Conservation (phyloP, 2,329 filamentous ascomycete genomes). For the Arachnomyces sp. region DNA sequence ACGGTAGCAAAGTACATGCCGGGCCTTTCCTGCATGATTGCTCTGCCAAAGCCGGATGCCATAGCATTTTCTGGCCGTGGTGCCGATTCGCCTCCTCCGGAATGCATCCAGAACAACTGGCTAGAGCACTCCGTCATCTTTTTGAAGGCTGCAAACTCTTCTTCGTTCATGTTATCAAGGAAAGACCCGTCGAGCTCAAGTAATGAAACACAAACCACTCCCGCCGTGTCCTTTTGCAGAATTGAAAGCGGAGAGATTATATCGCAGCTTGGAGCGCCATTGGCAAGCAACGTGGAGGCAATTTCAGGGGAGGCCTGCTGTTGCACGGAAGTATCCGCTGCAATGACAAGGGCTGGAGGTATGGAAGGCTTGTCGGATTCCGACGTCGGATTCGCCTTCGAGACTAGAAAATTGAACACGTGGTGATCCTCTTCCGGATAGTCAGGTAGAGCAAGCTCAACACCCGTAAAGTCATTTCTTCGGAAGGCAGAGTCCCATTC, state of each 20-base stretch:
- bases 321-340: too few relatives aligned
- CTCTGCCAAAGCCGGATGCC: constrained; percentile 26
- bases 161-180: constrained; percentile 15
- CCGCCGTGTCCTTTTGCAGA: background rate
- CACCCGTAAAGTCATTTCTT: constrained; percentile 9
- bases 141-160: constrained; percentile 21
- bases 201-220: constrained; percentile 17
- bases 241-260: too few relatives aligned
- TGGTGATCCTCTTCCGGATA: constrained; percentile 10
- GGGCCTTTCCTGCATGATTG: constrained; percentile 24
- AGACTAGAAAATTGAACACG: constrained; percentile 14
- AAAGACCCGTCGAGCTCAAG: constrained; percentile 14
- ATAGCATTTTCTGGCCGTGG: constrained; percentile 23
- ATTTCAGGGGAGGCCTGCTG: too few relatives aligned
- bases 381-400: background rate
- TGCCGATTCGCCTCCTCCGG: constrained; percentile 18
- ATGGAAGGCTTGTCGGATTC: too few relatives aligned
- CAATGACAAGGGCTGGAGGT: too few relatives aligned
- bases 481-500: constrained; percentile 9
- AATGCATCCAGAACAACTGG: constrained; percentile 25
- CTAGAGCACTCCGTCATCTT: background rate
- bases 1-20: too few relatives aligned
- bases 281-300: too few relatives aligned
- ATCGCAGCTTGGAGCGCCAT: too few relatives aligned
- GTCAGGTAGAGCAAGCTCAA: constrained; percentile 11